Percentiles rank a stretch among this genome's conserved stretches.
Conservation (phyloP, 148 eudicot species). For the Drosera capensis region DNA sequence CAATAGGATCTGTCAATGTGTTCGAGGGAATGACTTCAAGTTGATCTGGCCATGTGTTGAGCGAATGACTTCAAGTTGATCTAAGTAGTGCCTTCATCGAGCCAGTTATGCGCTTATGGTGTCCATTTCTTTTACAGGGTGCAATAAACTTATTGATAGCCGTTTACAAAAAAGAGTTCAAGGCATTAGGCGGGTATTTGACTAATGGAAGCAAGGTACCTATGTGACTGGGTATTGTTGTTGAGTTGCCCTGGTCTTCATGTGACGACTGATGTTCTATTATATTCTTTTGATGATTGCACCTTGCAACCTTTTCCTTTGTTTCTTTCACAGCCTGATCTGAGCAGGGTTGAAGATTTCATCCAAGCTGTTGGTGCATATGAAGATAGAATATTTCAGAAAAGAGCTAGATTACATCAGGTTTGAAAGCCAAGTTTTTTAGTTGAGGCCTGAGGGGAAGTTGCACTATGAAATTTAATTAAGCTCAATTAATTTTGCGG, state of each 20-base stretch:
- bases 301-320: neutral
- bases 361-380: conserved; percentile 94
- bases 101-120: neutral
- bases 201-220: conserved; percentile 89
- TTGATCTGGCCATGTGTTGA: no score
- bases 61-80: no score
- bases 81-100: no score
- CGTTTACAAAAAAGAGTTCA: conserved; percentile 81
- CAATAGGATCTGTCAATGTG: no score
- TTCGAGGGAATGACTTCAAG: no score
- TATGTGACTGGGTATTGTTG: conserved; percentile 5
- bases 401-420: conserved; percentile 80
- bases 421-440: conserved; percentile 23
- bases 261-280: conserved; percentile 1
- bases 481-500: no score
- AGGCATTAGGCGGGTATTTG: conserved; percentile 63
- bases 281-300: neutral
- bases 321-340: conserved; percentile 41
- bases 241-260: conserved; percentile 1
- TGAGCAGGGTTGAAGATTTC: conserved; percentile 65
- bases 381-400: conserved; percentile 81
- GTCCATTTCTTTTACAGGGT: conserved; percentile 32
- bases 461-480: no score
- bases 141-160: conserved; percentile 81
- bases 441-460: no score